Base-by-base conservation (phyloP, 345 rosid genomes). In the Pugionium cornutum region DNA sequence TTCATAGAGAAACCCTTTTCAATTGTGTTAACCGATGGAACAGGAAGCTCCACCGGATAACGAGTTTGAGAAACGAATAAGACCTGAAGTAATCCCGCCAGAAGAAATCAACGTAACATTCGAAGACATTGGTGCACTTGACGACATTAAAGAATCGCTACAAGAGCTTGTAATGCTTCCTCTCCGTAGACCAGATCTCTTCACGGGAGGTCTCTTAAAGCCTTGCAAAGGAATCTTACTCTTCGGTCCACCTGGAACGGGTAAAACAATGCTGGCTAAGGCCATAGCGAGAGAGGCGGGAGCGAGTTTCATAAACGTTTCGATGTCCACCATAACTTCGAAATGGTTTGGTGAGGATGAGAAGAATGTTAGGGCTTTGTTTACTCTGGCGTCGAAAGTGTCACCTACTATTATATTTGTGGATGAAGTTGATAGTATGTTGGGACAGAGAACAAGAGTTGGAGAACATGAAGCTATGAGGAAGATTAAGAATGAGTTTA, bases 281-380 rank as follows among this genome's bases (percentile, higher is more conserved):
- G 99, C 99, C 60, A 90, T 90, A 18, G 96, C 99, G 3, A 84
- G 72, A 73, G 97, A 94, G 66, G 96, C 99, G 1, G 92, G 96
- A 56, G 99, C 99, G 1, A 94, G 97, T 78, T 94, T 90, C 81
- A 90, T 94, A 36, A 90, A 86, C 33, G 97, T 94, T 47, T 90
- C 99, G 1, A 90, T 94, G 99, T 90, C 97, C 1, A 90, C 99
- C 9, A 84, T 92, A 59, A 86, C 95, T 47, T 92, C 98, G n/a
- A 92, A 92, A 76, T 87, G 98, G 97, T 92, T 87, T 43, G 98
- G 99, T 32, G 99, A 94, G 76, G 99, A 94, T 6, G 99, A 90
- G 83, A 94, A 94, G 81, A 94, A 88, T 29, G 95, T 94, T 31
- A 83, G 97, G 68, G 97, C 97, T 54, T 70, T 94, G 76, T 94